Percentiles rank a stretch among this genome's conserved stretches.
Evolutionary conservation across 106 monocot genomes (phyloP).

Genomic region (Apostasia shenzhenica): DNA sequence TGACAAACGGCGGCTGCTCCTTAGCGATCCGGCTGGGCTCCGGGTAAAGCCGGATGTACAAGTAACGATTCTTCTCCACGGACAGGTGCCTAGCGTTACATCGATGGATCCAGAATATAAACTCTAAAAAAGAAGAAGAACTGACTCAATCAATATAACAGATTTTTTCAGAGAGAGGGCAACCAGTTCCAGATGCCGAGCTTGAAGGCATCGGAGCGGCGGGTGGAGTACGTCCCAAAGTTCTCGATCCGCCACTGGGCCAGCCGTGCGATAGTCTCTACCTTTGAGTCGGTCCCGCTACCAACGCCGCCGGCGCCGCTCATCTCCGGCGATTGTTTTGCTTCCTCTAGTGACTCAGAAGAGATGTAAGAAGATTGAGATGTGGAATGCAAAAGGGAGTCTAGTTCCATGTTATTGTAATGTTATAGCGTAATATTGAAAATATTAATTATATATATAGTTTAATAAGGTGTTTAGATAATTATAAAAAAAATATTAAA

Average conservation of each 20-base stretch:
- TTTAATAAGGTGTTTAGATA: too few relatives aligned
- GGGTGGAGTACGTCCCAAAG: slow-evolving; percentile 68
- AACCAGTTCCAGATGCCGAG: slow-evolving; percentile 93
- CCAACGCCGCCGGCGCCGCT: slow-evolving; percentile 9
- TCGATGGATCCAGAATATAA: not conserved
- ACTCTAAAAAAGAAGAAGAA: not conserved
- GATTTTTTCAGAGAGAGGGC: not conserved
- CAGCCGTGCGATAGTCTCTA: slow-evolving; percentile 78
- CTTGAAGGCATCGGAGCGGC: slow-evolving; percentile 88
- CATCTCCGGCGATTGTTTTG: not conserved
- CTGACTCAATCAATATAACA: not conserved
- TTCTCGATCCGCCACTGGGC: slow-evolving; percentile 88
- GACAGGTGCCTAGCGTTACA: slow-evolving; percentile 39
- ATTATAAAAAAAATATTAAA: too few relatives aligned
- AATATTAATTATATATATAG: too few relatives aligned
- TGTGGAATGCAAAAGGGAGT: too few relatives aligned
- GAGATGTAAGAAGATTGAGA: too few relatives aligned
- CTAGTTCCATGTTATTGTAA: too few relatives aligned
- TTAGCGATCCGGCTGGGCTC: slow-evolving; percentile 57
- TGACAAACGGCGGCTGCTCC: slow-evolving; percentile 73
- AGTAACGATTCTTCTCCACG: slow-evolving; percentile 72
- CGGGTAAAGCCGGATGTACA: slow-evolving; percentile 75
- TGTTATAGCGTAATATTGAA: too few relatives aligned
- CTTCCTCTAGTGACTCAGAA: too few relatives aligned
- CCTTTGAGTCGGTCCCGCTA: slow-evolving; percentile 41